Base-by-base conservation (phyloP, 75 land plant species). In the Ceratopteris richardii region DNA sequence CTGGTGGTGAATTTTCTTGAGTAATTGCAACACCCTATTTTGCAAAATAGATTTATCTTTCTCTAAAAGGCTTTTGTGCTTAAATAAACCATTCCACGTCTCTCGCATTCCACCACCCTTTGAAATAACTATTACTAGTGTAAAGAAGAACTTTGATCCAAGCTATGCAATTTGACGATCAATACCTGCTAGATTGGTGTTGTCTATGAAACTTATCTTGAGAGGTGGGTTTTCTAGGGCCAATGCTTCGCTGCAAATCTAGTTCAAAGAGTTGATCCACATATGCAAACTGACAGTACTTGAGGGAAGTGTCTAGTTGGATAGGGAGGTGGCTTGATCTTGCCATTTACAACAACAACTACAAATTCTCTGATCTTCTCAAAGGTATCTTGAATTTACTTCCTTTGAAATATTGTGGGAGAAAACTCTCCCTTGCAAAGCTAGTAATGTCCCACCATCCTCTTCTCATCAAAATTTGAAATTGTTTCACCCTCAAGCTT, bases 91-190 rank as follows among this genome's bases (percentile, higher is more conserved):
- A 80, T 92, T 92, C 56, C 97, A 64, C 31, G 95, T 92, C 68
- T 92, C 97, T 54, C 95, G 97, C 41, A 95, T 92, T 12, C 95
- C 97, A 29, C 97, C 97, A 88, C 97, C 97, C 88, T 91, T 91
- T 50, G 97, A 91, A 22, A 91, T 84, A 12, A 91, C 97, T 51
- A 91, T 61, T 0, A 91, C 94, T 40, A 91, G 79, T 0, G 97
- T 84, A 68, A 95, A 82, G 21, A 81, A 82, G 5, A 91, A 66
- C 60, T 91, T 88, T 51, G 76, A 60, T 22, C 97, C 97, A 64
- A 91, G 86, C 69, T 91, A 95, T 20, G 97, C 93, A 63, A 91
- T 91, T 80, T 91, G 97, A 76, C 88, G 97, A 71, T 91, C 97
- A 70, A 91, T 91, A 43, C 97, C 97, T 60, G 95, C 97, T 25